A percentile compares a stretch with the other conserved stretches of the same genome.
Conservation (phyloP, 2,329 filamentous ascomycete genomes). For the Diplodia scrobiculata region DNA sequence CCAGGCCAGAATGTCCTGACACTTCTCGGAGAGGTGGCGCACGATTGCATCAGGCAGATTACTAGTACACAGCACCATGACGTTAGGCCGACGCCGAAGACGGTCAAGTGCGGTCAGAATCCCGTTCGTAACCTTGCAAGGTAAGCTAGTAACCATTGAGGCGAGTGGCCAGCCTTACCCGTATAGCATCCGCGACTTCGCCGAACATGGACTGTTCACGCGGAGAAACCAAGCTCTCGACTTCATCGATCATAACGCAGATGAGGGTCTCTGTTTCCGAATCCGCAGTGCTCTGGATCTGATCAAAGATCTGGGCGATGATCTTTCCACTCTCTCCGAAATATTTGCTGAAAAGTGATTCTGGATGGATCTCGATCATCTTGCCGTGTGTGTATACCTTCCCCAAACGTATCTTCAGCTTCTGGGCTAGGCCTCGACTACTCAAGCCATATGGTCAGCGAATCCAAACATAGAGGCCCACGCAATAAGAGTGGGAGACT, state of each 20-base stretch:
- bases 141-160: not conserved
- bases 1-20: not conserved
- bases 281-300: slow-evolving; percentile 42
- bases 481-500: not conserved
- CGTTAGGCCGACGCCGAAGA: slow-evolving; percentile 47
- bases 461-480: not conserved
- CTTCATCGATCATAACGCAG: slow-evolving; percentile 45
- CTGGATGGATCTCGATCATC: slow-evolving; percentile 52
- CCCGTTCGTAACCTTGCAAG: slow-evolving; percentile 50
- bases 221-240: slow-evolving; percentile 53
- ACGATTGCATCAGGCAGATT: slow-evolving; percentile 50
- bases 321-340: slow-evolving; percentile 53
- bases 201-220: slow-evolving; percentile 46
- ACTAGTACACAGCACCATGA: slow-evolving; percentile 55
- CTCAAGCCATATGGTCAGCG: not conserved
- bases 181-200: slow-evolving; percentile 52
- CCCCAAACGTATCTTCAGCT: slow-evolving; percentile 51
- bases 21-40: not conserved
- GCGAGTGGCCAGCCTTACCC: slow-evolving; percentile 37
- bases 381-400: slow-evolving; percentile 42
- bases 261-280: not conserved
- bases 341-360: slow-evolving; percentile 51
- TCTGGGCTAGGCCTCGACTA: slow-evolving; percentile 53
- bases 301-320: slow-evolving; percentile 49
- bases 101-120: slow-evolving; percentile 54